Conservation (phyloP, 768 basidiomycete species). For the Suillus occidentalis region DNA sequence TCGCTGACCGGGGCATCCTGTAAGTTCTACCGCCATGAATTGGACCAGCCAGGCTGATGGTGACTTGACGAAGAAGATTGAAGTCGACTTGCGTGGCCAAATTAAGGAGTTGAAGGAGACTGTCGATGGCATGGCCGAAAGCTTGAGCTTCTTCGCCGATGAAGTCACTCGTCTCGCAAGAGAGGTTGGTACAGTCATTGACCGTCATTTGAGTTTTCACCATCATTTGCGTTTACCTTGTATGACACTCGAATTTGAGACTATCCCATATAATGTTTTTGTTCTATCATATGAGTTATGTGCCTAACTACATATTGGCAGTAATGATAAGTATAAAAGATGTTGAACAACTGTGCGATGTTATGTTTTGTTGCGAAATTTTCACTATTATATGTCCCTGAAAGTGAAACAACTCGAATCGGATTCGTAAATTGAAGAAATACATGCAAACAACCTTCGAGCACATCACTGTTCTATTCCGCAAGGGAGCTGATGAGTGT, state of each 20-base stretch:
- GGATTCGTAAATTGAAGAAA: background rate
- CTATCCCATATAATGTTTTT: background rate
- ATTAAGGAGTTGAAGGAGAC: conserved; percentile 89
- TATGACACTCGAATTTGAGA: background rate
- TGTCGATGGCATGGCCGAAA: conserved; percentile 94
- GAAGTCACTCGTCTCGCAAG: conserved; percentile 86
- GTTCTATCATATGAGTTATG: background rate
- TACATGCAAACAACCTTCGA: background rate
- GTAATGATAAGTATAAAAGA: background rate
- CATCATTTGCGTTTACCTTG: background rate
- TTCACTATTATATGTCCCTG: background rate
- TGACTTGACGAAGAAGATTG: conserved; percentile 91
- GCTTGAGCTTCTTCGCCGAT: conserved; percentile 80
- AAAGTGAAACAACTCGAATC: background rate
- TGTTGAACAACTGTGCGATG: background rate
- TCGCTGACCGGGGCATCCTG: background rate
- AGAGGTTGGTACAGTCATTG: conserved; percentile 78
- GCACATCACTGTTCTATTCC: background rate
- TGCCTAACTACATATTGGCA: background rate
- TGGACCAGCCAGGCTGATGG: conserved; percentile 89
- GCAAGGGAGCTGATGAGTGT: background rate
- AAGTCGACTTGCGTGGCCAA: conserved; percentile 89
- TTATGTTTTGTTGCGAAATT: background rate
- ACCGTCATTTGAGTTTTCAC: too few species aligned
- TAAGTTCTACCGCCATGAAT: conserved; percentile 60